Conservation (phyloP, 2,329 filamentous ascomycete genomes). For the Phyllosticta paracitricarpa region DNA sequence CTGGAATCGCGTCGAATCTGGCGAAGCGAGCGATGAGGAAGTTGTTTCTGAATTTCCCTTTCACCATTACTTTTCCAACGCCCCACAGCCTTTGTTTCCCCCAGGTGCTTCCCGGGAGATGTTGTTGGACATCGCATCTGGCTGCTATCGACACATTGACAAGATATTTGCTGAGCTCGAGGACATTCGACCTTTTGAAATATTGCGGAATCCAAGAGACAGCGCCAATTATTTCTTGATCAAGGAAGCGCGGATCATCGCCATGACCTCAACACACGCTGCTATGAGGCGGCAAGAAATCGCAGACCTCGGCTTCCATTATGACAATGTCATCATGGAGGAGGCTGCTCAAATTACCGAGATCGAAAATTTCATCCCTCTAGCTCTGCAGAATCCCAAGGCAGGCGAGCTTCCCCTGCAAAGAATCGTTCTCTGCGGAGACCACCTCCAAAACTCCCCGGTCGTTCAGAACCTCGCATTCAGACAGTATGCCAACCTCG, state of each 20-base stretch:
- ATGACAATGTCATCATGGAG: slow-evolving; percentile 97
- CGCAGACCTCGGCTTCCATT: slow-evolving; percentile 82
- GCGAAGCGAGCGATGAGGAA: slow-evolving; percentile 47
- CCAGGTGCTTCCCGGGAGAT: slow-evolving; percentile 52
- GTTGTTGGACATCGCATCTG: slow-evolving; percentile 65
- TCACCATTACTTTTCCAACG: slow-evolving; percentile 74
- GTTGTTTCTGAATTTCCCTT: slow-evolving; percentile 76
- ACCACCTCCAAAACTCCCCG: slow-evolving; percentile 94
- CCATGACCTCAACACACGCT: slow-evolving; percentile 97
- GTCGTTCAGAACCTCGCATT: slow-evolving; percentile 92
- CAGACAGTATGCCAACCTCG: slow-evolving; percentile 87
- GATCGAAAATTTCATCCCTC: slow-evolving; percentile 90
- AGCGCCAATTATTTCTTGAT: slow-evolving; percentile 93
- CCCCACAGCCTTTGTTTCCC: slow-evolving; percentile 77
- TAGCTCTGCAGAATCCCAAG: slow-evolving; percentile 78
- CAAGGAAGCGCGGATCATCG: slow-evolving; percentile 93
- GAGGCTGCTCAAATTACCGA: slow-evolving; percentile 97
- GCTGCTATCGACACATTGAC: slow-evolving; percentile 79
- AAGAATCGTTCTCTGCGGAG: slow-evolving; percentile 83
- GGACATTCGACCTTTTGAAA: slow-evolving; percentile 91
- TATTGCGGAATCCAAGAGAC: slow-evolving; percentile 76
- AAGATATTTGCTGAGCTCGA: slow-evolving; percentile 88
- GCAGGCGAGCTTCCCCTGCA: slow-evolving; percentile 67
- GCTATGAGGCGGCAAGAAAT: slow-evolving; percentile 91
- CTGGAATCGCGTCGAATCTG: slow-evolving; percentile 51